Evolutionary conservation across 2,329 filamentous ascomycete species (phyloP), one percentile per base, ranked within the genome.

Genomic region (Monosporascus ibericus): DNA sequence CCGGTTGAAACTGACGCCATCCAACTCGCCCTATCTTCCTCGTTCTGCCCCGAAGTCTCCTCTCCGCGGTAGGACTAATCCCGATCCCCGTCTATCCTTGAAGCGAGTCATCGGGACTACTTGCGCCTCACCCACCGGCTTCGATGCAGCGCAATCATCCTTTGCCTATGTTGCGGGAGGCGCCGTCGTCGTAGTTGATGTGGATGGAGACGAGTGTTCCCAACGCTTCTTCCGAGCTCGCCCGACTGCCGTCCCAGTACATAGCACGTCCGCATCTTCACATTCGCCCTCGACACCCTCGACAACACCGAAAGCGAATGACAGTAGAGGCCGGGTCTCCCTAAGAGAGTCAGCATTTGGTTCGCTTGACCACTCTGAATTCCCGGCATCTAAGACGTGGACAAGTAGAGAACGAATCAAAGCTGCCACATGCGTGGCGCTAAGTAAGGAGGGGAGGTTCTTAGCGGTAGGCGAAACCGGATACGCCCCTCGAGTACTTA

Each of bases 391-490:
- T 49, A 90, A 86, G 67, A 90, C 87, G 14, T 92, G 90, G 86
- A 91, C 89, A 1, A 94, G 90, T 51, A 84, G 90, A 58, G 94
- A 97, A 69, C 84, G 91, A 59, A 92, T 97, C 67, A 97, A 97
- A 72, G 89, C 94, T 18, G 90, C 92, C 2, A 96, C 92, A 5
- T 95, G 92, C 64, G 81, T 99, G 25, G 87, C 90, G 22, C 79
- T 99, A 58, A 96, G 91, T 65, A 84, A 85, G 1, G 91, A 96
- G 70, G 92, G 89, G 34, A 87, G 83, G 61, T 95, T 88, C 66
- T 76, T 99, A 49, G 94, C 92, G 8, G 88, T 97, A 3, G 94
- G 94, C 63, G 94, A 99, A 80, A 95, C 92, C 3, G 94, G 94
- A 22, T 96, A 97, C 70, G 88, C 87, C 50, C 94, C 94, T 6